Base-by-base conservation (phyloP, 805 yeast species). In the Kodamaea kakaduensis region DNA sequence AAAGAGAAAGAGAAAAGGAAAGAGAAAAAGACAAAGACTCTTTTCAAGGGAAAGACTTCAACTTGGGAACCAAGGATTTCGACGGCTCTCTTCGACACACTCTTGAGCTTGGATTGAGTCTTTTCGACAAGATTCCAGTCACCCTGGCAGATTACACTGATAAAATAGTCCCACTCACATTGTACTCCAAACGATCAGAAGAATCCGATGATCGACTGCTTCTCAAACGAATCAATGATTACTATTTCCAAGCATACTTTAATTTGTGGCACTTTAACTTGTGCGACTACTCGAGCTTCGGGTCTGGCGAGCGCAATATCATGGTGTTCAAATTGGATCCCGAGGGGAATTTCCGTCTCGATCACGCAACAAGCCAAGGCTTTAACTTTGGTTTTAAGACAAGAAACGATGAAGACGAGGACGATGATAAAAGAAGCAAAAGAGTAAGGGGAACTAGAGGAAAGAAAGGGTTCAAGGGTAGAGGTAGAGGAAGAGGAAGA, bases 261-360 rank as follows among this genome's bases (percentile, higher is more conserved):
- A 78, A 79, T 48, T 67, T 80, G 38, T 84, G 94, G 94, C 86
- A 84, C 54, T 79, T 78, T 54, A 81, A 81, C 47, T 60, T 84
- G 29, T 75, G 87, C 47, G 90, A 83, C 51, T 69, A 51, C 31
- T 41, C 51, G 29, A 38, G 40, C 12, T 24, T 17, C n/a, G 31
- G 15, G 18, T 13, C 27, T 8, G 31, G 20, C 25, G 47, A 51
- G 32, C 46, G 41, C 65, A 44, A 87, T 83, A 5, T 54, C 59
- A 32, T 60, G 78, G 35, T 56, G 63, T 31, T 59, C 75, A 38
- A 62, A 61, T 36, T 60, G 65, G 40, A 60, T 51, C 9, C 61
- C 67, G 25, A 34, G 34, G 77, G 82, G 2, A 56, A 64, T 33
- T 61, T 82, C 36, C 64, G 67, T 26, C 67, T 78, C 53, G 77